phyloP scores from a whole-genome alignment of 2,329 filamentous ascomycete species.

The Fusarium papillatum region DNA sequence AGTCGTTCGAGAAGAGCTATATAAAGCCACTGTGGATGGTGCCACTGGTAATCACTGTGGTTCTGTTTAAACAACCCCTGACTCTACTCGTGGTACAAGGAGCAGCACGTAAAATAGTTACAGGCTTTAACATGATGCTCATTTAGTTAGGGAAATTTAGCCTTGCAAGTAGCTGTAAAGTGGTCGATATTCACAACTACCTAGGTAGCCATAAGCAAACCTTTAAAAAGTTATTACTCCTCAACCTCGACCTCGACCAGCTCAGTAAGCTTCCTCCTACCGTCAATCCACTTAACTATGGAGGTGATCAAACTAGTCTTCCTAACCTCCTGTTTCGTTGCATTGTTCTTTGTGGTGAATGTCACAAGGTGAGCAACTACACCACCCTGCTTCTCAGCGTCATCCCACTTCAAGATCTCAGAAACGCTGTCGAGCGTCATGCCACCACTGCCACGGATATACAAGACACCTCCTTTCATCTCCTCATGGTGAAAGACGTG shows the following conservation, averaged over 20 bases:
- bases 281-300: neutral
- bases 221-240: neutral
- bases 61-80: too few species aligned
- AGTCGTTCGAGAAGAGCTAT: too few species aligned
- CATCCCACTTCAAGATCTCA: neutral
- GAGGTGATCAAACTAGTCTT: neutral
- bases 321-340: neutral
- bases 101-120: too few species aligned
- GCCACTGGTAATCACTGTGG: too few species aligned
- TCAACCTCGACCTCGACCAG: neutral
- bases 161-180: neutral
- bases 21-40: neutral
- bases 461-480: neutral
- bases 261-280: neutral
- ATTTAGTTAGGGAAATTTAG: too few species aligned
- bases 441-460: neutral
- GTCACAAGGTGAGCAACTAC: neutral
- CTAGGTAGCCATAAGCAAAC: too few species aligned
- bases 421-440: neutral
- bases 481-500: neutral
- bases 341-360: neutral
- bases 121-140: too few species aligned
- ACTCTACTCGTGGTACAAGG: too few species aligned
- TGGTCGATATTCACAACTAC: too few species aligned
- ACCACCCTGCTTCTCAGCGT: neutral